Percentiles rank a stretch among this genome's conserved stretches.
Evolutionary conservation across 2,329 filamentous ascomycete genomes (phyloP).

Genomic region (Fusarium camptoceras): DNA sequence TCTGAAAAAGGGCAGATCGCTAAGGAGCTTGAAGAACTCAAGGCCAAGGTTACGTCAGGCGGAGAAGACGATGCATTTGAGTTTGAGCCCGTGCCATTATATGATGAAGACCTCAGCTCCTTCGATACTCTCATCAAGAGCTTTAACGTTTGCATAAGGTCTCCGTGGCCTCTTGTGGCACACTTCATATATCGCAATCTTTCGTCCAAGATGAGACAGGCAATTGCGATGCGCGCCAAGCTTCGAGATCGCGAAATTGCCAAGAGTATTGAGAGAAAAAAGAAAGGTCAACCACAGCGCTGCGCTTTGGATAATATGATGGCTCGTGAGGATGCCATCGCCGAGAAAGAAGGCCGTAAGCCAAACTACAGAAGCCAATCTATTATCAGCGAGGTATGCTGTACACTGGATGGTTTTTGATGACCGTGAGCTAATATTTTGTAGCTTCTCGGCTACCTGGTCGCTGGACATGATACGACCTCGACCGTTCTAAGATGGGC

Average conservation of each 20-base stretch:
- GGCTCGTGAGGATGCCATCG: constrained; percentile 46
- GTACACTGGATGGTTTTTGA: fast-evolving
- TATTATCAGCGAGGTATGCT: constrained; percentile 51
- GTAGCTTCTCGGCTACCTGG: constrained; percentile 42
- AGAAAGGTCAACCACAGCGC: constrained; percentile 1
- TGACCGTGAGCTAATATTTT: background rate
- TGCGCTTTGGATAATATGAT: constrained; percentile 50
- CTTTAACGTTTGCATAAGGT: constrained; percentile 7
- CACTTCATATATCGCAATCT: constrained; percentile 36
- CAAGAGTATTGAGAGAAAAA: constrained; percentile 24
- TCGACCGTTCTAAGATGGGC: constrained; percentile 39
- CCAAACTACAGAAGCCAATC: constrained; percentile 47
- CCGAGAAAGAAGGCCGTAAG: constrained; percentile 47
- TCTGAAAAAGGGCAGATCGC: background rate
- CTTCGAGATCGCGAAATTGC: constrained; percentile 30
- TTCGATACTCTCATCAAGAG: constrained; percentile 27
- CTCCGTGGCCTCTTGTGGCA: constrained; percentile 7
- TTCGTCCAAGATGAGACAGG: constrained; percentile 10
- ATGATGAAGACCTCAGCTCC: constrained; percentile 9
- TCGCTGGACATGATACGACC: constrained; percentile 46
- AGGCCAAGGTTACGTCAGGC: background rate
- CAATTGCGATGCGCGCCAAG: background rate
- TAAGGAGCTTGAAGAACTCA: constrained; percentile 18
- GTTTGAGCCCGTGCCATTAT: constrained; percentile 13
- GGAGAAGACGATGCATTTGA: constrained; percentile 22